phyloP scores from a whole-genome alignment of 23 red algal genomes.

The Gracilariopsis chorda region DNA sequence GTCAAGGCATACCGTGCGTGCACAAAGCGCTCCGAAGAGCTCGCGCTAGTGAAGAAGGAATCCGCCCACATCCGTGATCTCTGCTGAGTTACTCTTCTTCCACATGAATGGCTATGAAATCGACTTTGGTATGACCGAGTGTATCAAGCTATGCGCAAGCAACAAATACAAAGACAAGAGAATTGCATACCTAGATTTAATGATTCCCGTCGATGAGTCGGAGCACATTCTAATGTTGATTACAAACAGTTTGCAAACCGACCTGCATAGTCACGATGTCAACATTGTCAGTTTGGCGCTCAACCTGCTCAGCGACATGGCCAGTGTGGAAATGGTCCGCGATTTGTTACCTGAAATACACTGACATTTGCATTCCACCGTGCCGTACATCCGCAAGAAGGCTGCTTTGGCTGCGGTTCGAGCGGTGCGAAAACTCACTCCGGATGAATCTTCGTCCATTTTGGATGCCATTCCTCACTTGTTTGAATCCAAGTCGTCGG shows the following conservation, averaged over 20 bases:
- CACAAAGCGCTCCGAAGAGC: constrained; percentile 84
- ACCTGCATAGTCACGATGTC: constrained; percentile 79
- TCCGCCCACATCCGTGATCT: constrained; percentile 97
- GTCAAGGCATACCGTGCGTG: constrained; percentile 93
- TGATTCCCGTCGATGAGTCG: constrained; percentile 88
- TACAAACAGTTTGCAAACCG: constrained; percentile 81
- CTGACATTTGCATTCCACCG: constrained; percentile 47
- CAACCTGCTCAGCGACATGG: constrained; percentile 82
- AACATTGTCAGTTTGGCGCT: constrained; percentile 85
- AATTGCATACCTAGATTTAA: constrained; percentile 88
- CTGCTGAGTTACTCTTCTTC: constrained; percentile 95
- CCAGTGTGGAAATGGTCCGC: constrained; percentile 84
- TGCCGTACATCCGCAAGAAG: constrained; percentile 88
- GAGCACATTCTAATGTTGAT: constrained; percentile 88
- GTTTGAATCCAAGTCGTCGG: constrained; percentile 23
- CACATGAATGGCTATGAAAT: constrained; percentile 97
- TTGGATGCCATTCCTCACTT: constrained; percentile 29
- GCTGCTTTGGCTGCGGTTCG: constrained; percentile 86
- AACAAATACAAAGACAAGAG: constrained; percentile 96
- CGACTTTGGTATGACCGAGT: constrained; percentile 97
- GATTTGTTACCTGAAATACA: constrained; percentile 93
- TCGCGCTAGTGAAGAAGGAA: constrained; percentile 98
- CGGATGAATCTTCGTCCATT: constrained; percentile 66
- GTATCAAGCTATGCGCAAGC: constrained; percentile 90
- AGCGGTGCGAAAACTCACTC: constrained; percentile 72